Conservation (phyloP, 352 stramenopile species). For the Aphanomyces invadans region DNA sequence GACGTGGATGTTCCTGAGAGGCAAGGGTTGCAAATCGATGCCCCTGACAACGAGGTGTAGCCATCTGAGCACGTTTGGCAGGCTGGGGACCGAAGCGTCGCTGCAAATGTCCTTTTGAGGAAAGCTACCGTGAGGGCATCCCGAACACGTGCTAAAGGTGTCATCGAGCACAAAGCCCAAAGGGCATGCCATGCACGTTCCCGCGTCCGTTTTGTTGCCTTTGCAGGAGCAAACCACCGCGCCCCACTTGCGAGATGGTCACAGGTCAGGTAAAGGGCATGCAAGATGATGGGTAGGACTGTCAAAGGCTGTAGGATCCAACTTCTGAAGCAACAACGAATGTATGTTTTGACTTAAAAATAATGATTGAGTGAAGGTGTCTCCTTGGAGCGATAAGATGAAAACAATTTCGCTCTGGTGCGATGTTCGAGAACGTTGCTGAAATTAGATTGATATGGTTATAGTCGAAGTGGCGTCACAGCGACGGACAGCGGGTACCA, state of each 20-base stretch:
- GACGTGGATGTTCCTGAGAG: neutral
- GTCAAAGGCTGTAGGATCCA: conserved; percentile 1
- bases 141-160: neutral
- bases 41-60: neutral
- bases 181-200: neutral
- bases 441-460: no score
- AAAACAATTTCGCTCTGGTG: no score
- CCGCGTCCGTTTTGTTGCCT: neutral
- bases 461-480: no score
- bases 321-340: neutral
- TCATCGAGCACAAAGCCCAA: neutral
- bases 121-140: neutral
- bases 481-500: no score
- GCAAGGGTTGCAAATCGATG: neutral
- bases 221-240: neutral
- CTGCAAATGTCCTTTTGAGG: neutral
- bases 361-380: no score
- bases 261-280: neutral
- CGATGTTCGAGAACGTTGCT: no score
- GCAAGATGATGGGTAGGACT: neutral
- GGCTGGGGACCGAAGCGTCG: neutral
- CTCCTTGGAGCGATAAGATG: no score
- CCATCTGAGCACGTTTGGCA: neutral
- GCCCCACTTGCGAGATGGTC: neutral
- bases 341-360: no score